Conservation (phyloP, 495 filamentous ascomycete genomes). For the Xylaria flabelliformis region DNA sequence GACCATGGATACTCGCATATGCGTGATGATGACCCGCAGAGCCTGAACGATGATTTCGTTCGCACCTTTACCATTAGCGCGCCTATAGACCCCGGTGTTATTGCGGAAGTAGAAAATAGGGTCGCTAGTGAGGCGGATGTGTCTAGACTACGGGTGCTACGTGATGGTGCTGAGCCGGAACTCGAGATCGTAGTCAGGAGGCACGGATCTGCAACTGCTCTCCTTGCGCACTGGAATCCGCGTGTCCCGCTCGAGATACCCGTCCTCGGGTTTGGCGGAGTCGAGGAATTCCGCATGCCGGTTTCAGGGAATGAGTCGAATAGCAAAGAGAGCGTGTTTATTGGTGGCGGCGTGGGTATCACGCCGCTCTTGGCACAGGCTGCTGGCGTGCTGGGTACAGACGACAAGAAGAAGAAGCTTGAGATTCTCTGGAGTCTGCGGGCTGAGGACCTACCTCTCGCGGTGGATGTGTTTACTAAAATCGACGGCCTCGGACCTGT, state of each 20-base stretch:
- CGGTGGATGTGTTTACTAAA: constrained; percentile 62
- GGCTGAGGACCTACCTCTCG: constrained; percentile 65
- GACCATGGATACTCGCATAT: constrained; percentile 80
- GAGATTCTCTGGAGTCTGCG: constrained; percentile 71
- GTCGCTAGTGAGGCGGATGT: neutral
- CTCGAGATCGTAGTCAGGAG: constrained; percentile 75
- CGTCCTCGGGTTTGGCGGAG: constrained; percentile 75
- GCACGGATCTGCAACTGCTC: constrained; percentile 69
- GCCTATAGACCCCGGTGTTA: constrained; percentile 38
- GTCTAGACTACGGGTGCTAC: neutral
- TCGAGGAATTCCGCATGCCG: constrained; percentile 48
- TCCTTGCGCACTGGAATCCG: constrained; percentile 65
- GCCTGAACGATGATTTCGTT: constrained; percentile 82
- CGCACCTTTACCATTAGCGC: constrained; percentile 78
- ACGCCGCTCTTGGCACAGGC: constrained; percentile 76
- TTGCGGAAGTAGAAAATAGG: constrained; percentile 33
- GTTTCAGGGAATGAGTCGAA: constrained; percentile 19
- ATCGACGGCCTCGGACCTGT: constrained; percentile 57
- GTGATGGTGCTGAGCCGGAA: constrained; percentile 40
- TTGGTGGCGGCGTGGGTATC: constrained; percentile 82
- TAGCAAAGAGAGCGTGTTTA: constrained; percentile 53
- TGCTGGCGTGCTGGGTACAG: constrained; percentile 49
- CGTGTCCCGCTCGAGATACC: constrained; percentile 65
- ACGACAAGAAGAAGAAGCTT: constrained; percentile 38
- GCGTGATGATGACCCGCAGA: constrained; percentile 76